phyloP scores from a whole-genome alignment of 164 flowering plant genomes.

The Stephania yunnanensis region DNA sequence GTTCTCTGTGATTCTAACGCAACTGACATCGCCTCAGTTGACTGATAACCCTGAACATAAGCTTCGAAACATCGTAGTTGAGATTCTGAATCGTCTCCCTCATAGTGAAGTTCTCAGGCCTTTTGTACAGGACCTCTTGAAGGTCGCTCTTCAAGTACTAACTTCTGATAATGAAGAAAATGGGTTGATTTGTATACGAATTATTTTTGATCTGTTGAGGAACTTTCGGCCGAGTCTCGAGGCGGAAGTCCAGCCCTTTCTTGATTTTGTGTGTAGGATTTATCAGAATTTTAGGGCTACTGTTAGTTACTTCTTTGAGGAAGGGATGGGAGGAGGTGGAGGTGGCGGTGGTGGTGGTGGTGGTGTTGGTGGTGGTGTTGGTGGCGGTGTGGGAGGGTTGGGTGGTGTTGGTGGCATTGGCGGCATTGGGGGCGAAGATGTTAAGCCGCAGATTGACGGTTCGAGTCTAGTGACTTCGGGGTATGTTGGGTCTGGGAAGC shows the following conservation, averaged over 20 bases:
- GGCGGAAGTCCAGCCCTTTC: conserved; percentile 83
- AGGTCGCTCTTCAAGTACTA: conserved; percentile 92
- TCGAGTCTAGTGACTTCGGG: conserved; percentile 40
- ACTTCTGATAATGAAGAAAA: conserved; percentile 92
- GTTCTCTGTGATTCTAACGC: conserved; percentile 61
- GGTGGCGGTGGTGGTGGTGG: neutral
- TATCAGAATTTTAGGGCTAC: conserved; percentile 79
- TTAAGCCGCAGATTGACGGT: conserved; percentile 48
- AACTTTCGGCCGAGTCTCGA: conserved; percentile 84
- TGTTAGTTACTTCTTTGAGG: conserved; percentile 83
- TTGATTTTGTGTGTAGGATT: conserved; percentile 93
- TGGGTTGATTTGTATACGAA: conserved; percentile 81
- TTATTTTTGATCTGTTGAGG: conserved; percentile 83
- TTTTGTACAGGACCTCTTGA: conserved; percentile 87
- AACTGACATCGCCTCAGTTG: conserved; percentile 82
- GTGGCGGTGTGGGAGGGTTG: neutral
- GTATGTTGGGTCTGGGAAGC: conserved; percentile 48
- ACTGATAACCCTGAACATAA: conserved; percentile 79
- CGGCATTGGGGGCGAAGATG: conserved; percentile 38
- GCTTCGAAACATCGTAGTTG: conserved; percentile 76
- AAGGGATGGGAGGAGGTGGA: conserved; percentile 19
- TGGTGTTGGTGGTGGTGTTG: neutral
- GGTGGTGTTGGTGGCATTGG: neutral
- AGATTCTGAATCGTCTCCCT: conserved; percentile 87
- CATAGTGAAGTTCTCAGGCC: conserved; percentile 95